Conservation (phyloP, 371 early-diverging fungal species). For the Haplosporangium sp. region DNA sequence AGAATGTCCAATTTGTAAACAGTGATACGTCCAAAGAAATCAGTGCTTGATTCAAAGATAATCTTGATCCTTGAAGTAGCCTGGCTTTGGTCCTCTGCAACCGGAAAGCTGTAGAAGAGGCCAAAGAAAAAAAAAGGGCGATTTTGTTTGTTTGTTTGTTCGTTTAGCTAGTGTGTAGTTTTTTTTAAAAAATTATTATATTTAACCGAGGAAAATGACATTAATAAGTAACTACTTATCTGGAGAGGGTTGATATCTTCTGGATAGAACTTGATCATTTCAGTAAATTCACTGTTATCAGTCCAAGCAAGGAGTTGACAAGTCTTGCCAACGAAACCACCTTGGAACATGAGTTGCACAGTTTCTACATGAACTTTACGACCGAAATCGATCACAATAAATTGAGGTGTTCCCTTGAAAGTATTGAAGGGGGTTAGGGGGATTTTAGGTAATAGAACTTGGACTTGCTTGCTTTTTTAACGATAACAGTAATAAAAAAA, state of each 20-base stretch:
- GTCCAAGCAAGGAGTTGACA: constrained; percentile 64
- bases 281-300: constrained; percentile 60
- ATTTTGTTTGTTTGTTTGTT: no score
- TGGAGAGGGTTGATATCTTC: constrained; percentile 79
- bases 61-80: constrained; percentile 66
- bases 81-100: constrained; percentile 43
- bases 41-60: constrained; percentile 82
- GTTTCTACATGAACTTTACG: constrained; percentile 59
- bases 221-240: constrained; percentile 24
- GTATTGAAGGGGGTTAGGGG: no score
- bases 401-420: constrained; percentile 83
- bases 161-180: no score
- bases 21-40: constrained; percentile 91
- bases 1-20: constrained; percentile 83
- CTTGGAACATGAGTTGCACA: constrained; percentile 86
- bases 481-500: no score
- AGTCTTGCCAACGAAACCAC: constrained; percentile 90
- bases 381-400: constrained; percentile 80
- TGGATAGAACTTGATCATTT: constrained; percentile 67
- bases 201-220: no score
- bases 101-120: constrained; percentile 53
- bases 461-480: no score
- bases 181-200: no score
- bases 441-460: no score
- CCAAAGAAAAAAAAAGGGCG: no score